phyloP scores from a whole-genome alignment of 179 eudicot species.

The Drosera spatulata region DNA sequence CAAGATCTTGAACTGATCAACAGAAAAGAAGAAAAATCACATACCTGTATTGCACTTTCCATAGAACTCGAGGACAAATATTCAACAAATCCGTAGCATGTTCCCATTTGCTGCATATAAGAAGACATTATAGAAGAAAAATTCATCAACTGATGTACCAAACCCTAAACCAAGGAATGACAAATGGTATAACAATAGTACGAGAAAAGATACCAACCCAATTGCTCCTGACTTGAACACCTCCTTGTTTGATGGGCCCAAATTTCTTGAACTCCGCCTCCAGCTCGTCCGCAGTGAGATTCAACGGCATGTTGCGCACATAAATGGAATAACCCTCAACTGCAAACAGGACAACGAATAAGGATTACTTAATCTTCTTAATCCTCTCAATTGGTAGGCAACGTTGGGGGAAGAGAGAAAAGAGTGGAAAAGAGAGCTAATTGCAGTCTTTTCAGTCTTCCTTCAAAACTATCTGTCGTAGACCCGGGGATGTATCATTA shows the following conservation, averaged over 20 bases:
- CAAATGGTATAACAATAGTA: slow-evolving; percentile 1
- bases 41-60: slow-evolving; percentile 60
- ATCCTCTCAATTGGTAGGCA: too few species aligned
- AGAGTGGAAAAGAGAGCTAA: too few species aligned
- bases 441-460: too few species aligned
- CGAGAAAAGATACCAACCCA: slow-evolving; percentile 28
- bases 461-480: too few species aligned
- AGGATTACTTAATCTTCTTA: not conserved
- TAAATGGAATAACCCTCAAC: slow-evolving; percentile 60
- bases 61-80: slow-evolving; percentile 40
- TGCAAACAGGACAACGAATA: slow-evolving; percentile 1
- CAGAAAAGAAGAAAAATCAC: too few species aligned
- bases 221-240: slow-evolving; percentile 77
- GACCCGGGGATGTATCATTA: too few species aligned
- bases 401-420: too few species aligned
- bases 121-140: slow-evolving; percentile 2
- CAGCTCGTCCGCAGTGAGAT: slow-evolving; percentile 38
- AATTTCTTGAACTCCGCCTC: slow-evolving; percentile 59
- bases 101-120: slow-evolving; percentile 42
- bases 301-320: slow-evolving; percentile 50
- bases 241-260: slow-evolving; percentile 68
- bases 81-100: slow-evolving; percentile 79
- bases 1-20: too few species aligned
- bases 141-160: slow-evolving; percentile 3
- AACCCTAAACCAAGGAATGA: not conserved